phyloP scores from a whole-genome alignment of 805 yeast species.

The Schwanniomyces occidentalis region DNA sequence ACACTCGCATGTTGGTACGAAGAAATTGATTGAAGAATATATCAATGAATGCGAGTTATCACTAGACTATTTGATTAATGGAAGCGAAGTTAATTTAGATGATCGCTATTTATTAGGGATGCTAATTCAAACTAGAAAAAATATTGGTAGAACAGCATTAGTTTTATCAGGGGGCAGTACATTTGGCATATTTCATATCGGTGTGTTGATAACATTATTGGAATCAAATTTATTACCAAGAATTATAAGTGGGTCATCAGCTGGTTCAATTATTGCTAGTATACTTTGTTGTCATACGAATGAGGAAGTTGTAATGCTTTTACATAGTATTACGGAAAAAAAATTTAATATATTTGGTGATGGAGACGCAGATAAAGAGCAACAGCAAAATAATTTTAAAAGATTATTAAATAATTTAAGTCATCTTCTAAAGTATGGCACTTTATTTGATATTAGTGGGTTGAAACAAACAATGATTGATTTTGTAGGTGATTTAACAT shows the following conservation, averaged over 20 bases:
- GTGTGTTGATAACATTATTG: constrained; percentile 78
- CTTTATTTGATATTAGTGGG: constrained; percentile 80
- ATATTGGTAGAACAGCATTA: constrained; percentile 91
- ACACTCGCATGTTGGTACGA: constrained; percentile 84
- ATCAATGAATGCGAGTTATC: constrained; percentile 68
- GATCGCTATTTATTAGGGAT: constrained; percentile 72
- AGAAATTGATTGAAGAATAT: constrained; percentile 78
- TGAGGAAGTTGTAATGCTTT: constrained; percentile 61
- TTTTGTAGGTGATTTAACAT: constrained; percentile 86
- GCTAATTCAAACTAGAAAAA: constrained; percentile 83
- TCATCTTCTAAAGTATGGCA: constrained; percentile 77
- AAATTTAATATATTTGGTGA: constrained; percentile 53
- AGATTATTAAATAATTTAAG: constrained; percentile 38
- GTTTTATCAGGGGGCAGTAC: constrained; percentile 97
- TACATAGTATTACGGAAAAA: constrained; percentile 61
- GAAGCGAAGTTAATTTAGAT: constrained; percentile 49
- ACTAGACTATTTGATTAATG: constrained; percentile 40
- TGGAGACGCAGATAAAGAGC: constrained; percentile 46
- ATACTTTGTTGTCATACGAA: constrained; percentile 78
- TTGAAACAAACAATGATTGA: constrained; percentile 71
- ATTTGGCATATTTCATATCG: constrained; percentile 89
- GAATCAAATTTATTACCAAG: constrained; percentile 79
- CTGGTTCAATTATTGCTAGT: constrained; percentile 94
- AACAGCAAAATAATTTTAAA: constrained; percentile 47
- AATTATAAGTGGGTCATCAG: constrained; percentile 90